Conservation (phyloP, 2,329 filamentous ascomycete genomes). For the Lachnum nothofagi region DNA sequence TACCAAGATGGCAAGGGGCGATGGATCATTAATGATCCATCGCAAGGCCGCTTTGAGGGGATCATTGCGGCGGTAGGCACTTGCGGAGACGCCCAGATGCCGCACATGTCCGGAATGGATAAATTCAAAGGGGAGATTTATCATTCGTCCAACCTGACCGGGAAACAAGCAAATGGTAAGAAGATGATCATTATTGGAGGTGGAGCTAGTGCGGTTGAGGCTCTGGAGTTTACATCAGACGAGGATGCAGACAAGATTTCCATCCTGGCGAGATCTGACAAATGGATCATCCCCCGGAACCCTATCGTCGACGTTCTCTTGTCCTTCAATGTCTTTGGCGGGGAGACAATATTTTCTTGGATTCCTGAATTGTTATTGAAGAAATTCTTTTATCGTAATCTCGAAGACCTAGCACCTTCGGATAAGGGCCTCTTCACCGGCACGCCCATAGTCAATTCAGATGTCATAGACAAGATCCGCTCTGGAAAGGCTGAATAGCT, state of each 20-base stretch:
- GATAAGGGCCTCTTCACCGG: conserved; percentile 73
- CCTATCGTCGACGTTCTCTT: conserved; percentile 68
- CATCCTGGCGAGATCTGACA: conserved; percentile 72
- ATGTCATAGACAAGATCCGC: conserved; percentile 72
- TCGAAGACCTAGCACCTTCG: conserved; percentile 66
- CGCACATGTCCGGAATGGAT: conserved; percentile 63
- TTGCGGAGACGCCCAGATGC: conserved; percentile 73
- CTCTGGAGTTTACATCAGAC: conserved; percentile 69
- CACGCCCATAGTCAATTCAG: conserved; percentile 82
- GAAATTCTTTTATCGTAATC: conserved; percentile 77
- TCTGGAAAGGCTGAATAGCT: conserved; percentile 70
- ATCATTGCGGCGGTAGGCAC: conserved; percentile 74
- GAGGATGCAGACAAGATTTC: conserved; percentile 63
- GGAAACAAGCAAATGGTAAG: conserved; percentile 67
- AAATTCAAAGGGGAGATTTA: conserved; percentile 66
- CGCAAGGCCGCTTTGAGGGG: conserved; percentile 70
- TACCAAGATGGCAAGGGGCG: conserved; percentile 63
- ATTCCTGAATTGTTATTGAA: conserved; percentile 72
- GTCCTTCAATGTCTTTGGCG: conserved; percentile 72
- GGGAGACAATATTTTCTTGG: conserved; percentile 69
- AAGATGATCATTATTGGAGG: conserved; percentile 72
- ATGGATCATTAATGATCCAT: conserved; percentile 72
- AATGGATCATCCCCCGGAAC: conserved; percentile 84
- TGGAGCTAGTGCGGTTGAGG: conserved; percentile 76
- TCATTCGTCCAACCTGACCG: conserved; percentile 71